phyloP scores from a whole-genome alignment of 345 rosid genomes.

The Passiflora organensis region DNA sequence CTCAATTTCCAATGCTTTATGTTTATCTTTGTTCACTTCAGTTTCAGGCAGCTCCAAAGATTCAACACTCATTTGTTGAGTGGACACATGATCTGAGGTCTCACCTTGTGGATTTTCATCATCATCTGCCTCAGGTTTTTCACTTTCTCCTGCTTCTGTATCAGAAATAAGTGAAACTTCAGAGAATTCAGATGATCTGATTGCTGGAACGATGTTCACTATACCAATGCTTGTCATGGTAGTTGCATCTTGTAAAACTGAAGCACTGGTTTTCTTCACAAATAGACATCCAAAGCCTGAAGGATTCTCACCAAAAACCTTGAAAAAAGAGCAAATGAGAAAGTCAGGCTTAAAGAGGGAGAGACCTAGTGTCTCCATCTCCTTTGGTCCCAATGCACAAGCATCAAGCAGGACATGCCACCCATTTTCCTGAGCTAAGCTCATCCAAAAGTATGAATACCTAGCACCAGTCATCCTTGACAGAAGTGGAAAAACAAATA shows the following conservation, averaged over 20 bases:
- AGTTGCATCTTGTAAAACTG: constrained; percentile 33
- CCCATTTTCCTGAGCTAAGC: constrained; percentile 56
- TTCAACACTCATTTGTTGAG: not conserved
- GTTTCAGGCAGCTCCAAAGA: constrained; percentile 15
- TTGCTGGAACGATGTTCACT: constrained; percentile 30
- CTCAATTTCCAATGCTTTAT: constrained; percentile 25
- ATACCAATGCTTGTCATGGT: constrained; percentile 27
- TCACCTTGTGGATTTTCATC: constrained; percentile 8
- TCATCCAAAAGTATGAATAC: constrained; percentile 84
- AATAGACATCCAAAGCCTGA: constrained; percentile 77
- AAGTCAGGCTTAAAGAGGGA: constrained; percentile 78
- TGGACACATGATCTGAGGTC: constrained; percentile 14
- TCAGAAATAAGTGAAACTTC: constrained; percentile 5
- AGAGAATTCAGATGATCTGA: constrained; percentile 4
- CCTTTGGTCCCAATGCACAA: constrained; percentile 61
- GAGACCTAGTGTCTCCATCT: constrained; percentile 87
- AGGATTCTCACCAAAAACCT: constrained; percentile 66
- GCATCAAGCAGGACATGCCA: constrained; percentile 90
- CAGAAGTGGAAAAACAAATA: constrained; percentile 79
- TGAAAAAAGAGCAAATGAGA: constrained; percentile 65
- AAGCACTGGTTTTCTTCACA: constrained; percentile 49
- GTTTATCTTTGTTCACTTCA: constrained; percentile 8
- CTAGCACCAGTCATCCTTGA: constrained; percentile 65
- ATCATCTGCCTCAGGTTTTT: not conserved
- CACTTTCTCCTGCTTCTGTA: constrained; percentile 2